Conservation (phyloP, 116 monocot species). For the Iris pallida region DNA sequence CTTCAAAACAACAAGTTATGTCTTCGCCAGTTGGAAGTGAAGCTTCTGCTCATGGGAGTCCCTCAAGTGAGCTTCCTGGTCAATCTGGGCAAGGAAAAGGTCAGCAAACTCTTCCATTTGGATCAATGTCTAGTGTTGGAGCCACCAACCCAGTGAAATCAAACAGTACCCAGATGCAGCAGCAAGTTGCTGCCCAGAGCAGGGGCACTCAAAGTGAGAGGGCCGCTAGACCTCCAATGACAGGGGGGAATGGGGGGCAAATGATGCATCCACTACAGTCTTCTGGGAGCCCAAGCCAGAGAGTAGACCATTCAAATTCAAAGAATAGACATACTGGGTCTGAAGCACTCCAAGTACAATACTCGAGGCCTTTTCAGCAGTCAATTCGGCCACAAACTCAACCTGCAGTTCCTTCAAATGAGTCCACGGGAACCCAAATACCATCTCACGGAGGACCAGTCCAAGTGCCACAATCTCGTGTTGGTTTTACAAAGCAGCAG, state of each 20-base stretch:
- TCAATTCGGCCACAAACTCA: constrained; percentile 27
- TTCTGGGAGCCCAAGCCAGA: constrained; percentile 28
- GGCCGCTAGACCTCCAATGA: constrained; percentile 16
- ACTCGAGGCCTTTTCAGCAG: constrained; percentile 43
- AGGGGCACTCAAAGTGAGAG: constrained; percentile 43
- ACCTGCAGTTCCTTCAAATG: constrained; percentile 23
- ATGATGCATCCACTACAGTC: constrained; percentile 33
- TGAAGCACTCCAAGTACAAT: constrained; percentile 37
- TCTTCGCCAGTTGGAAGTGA: constrained; percentile 53
- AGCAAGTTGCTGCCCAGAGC: constrained; percentile 24
- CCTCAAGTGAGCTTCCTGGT: constrained; percentile 31
- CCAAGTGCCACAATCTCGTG: constrained; percentile 25
- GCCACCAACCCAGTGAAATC: constrained; percentile 10
- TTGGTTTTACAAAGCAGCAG: constrained; percentile 87
- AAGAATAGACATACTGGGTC: constrained; percentile 24
- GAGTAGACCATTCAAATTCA: constrained; percentile 20
- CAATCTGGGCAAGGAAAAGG: constrained; percentile 30
- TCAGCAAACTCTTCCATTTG: constrained; percentile 28
- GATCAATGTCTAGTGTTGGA: constrained; percentile 26
- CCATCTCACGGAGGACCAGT: constrained; percentile 25
- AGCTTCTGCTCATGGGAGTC: constrained; percentile 45
- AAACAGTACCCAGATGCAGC: constrained; percentile 41
- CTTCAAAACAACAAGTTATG: constrained; percentile 35
- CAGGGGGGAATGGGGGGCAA: constrained; percentile 22
- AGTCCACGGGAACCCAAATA: constrained; percentile 9